These are phyloP conservation scores for Lichtheimia ramosa DNA, from an alignment of 371 early-diverging fungal species.

Conservation along the genomic window DNA sequence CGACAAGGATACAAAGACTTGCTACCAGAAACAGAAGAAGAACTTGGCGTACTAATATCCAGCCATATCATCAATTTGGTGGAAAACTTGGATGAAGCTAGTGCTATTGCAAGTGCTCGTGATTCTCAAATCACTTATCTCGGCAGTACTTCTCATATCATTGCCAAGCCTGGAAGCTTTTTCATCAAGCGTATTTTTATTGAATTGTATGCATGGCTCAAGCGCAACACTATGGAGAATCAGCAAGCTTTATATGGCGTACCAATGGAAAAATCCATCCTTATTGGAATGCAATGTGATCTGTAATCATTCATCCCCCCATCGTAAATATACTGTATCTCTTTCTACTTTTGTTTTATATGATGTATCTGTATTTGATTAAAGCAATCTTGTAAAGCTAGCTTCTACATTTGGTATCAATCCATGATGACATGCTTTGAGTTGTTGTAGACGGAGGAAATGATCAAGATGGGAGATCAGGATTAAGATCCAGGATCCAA, in stretches of 20 bases:
- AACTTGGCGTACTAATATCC: slow-evolving; percentile 5
- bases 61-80: slow-evolving; percentile 10
- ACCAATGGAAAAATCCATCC: slow-evolving; percentile 17
- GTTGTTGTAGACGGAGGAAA: too few species aligned
- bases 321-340: too few species aligned
- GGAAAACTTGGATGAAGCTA: slow-evolving; percentile 7
- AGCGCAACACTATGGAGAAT: slow-evolving; percentile 16
- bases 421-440: too few species aligned
- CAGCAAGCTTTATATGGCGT: slow-evolving; percentile 17
- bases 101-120: not conserved
- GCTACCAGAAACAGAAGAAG: not conserved
- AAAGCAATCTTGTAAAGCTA: too few species aligned
- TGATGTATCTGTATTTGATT: too few species aligned
- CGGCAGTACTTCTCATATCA: slow-evolving; percentile 9
- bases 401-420: too few species aligned
- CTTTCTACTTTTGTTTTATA: too few species aligned
- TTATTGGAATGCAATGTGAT: slow-evolving; percentile 20
- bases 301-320: too few species aligned
- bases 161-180: slow-evolving; percentile 2
- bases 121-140: slow-evolving; percentile 15
- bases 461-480: slow-evolving; percentile 37
- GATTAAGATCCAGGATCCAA: slow-evolving; percentile 53
- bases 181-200: slow-evolving; percentile 16
- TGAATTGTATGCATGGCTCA: slow-evolving; percentile 11
- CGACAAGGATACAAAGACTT: slow-evolving; percentile 36